Percentiles rank a stretch among this genome's conserved stretches.
Conservation (phyloP, 345 rosid genomes). For the Geranium rotundifolium region DNA sequence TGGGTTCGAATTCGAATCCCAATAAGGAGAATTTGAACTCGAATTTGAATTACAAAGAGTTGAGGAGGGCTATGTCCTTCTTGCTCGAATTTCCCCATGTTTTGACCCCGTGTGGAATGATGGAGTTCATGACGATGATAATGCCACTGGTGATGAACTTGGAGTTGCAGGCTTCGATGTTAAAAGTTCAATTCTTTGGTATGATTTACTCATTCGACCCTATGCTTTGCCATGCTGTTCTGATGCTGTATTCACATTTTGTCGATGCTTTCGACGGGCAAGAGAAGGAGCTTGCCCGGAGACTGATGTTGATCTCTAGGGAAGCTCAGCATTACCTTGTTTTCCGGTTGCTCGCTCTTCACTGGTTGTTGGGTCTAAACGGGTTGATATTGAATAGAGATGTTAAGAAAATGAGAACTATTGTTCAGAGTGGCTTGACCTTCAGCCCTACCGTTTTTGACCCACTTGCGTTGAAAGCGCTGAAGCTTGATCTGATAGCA, state of each 20-base stretch:
- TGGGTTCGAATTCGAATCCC: conserved; percentile 13
- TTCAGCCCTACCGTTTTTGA: conserved; percentile 79
- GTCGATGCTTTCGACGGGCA: conserved; percentile 67
- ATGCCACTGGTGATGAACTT: conserved; percentile 61
- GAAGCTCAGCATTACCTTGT: conserved; percentile 59
- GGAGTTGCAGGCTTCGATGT: conserved; percentile 83
- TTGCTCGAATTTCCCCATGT: conserved; percentile 72
- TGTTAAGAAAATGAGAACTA: conserved; percentile 36
- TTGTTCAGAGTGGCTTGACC: conserved; percentile 49
- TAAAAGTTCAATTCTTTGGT: conserved; percentile 84
- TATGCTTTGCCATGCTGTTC: conserved; percentile 56
- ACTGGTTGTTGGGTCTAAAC: conserved; percentile 71
- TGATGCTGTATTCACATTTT: conserved; percentile 50
- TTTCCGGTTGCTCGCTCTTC: conserved; percentile 72
- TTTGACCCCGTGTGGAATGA: conserved; percentile 69
- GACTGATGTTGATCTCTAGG: conserved; percentile 54
- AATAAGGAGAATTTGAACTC: conserved; percentile 17
- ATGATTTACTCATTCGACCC: conserved; percentile 85
- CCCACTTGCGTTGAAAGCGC: conserved; percentile 74
- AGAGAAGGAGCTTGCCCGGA: conserved; percentile 56
- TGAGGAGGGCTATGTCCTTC: conserved; percentile 80
- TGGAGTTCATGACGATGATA: conserved; percentile 74
- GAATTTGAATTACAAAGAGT: conserved; percentile 75
- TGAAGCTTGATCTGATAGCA: conserved; percentile 81
- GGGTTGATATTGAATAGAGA: conserved; percentile 33